phyloP scores from a whole-genome alignment of 192 early-diverging fungal genomes.

The Dimargaris cristalligena region DNA sequence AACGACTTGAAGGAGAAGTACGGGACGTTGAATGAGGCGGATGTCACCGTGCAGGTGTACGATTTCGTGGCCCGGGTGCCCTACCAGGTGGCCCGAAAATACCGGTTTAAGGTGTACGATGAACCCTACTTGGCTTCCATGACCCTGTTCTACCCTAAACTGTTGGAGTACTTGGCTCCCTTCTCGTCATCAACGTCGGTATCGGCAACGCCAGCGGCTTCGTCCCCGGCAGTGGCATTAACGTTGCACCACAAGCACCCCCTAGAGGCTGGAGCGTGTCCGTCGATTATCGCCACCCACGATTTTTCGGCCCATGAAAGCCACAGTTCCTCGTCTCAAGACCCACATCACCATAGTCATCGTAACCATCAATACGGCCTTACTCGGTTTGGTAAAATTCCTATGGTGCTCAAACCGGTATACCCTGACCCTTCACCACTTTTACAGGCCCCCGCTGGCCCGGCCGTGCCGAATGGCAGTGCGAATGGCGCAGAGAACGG shows the following conservation, averaged over 20 bases:
- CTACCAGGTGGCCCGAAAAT: constrained; percentile 43
- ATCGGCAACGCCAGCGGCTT: not conserved
- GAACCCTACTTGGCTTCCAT: constrained; percentile 65
- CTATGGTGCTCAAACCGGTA: not conserved
- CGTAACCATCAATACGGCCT: no score
- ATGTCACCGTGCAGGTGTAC: constrained; percentile 68
- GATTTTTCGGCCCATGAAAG: constrained; percentile 1
- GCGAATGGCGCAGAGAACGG: not conserved
- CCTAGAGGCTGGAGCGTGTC: no score
- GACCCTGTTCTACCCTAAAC: constrained; percentile 38
- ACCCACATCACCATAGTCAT: not conserved
- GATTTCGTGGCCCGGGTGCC: constrained; percentile 70
- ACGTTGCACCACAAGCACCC: not conserved
- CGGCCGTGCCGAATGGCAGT: not conserved
- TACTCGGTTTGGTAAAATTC: constrained; percentile 10
- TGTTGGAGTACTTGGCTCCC: not conserved
- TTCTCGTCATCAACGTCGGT: not conserved
- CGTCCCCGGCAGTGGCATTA: no score
- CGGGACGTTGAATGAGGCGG: constrained; percentile 67
- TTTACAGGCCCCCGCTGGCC: not conserved
- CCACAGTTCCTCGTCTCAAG: not conserved
- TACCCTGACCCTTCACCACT: not conserved
- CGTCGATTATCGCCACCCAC: not conserved
- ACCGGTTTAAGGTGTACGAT: constrained; percentile 74
- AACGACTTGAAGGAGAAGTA: constrained; percentile 71